These are phyloP conservation scores for Aspergillus sp. DNA, from an alignment of 2,329 filamentous ascomycete species.

Conservation along the genomic window DNA sequence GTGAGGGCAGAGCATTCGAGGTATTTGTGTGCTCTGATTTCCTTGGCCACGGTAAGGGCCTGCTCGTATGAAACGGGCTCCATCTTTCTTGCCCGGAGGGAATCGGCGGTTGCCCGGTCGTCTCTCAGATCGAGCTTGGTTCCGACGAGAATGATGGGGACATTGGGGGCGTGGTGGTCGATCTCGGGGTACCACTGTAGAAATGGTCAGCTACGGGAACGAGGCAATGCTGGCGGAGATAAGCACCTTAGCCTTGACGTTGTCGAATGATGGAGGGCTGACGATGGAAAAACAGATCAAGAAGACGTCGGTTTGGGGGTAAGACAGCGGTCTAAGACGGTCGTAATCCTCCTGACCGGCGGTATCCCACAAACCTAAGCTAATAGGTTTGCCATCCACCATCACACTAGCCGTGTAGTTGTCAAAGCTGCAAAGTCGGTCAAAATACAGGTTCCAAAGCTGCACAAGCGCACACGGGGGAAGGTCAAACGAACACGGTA, in stretches of 20 bases:
- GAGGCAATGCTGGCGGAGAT: slow-evolving; percentile 1
- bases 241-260: slow-evolving; percentile 93
- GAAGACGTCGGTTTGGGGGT: slow-evolving; percentile 97
- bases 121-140: slow-evolving; percentile 96
- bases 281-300: slow-evolving; percentile 98
- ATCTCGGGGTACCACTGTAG: slow-evolving; percentile 93
- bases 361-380: slow-evolving; percentile 95
- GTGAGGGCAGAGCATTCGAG: slow-evolving; percentile 96
- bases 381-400: slow-evolving; percentile 98
- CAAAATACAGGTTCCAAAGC: slow-evolving; percentile 10
- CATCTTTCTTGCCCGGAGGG: slow-evolving; percentile 87
- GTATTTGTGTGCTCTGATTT: slow-evolving; percentile 95
- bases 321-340: slow-evolving; percentile 86
- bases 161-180: slow-evolving; percentile 89
- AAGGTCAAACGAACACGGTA: slow-evolving; percentile 59
- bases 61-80: slow-evolving; percentile 94
- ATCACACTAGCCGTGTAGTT: slow-evolving; percentile 99
- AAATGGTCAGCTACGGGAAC: slow-evolving; percentile 7
- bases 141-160: slow-evolving; percentile 93
- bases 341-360: slow-evolving; percentile 99
- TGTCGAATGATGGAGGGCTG: slow-evolving; percentile 95
- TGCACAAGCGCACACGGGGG: slow-evolving; percentile 8
- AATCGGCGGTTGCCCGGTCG: slow-evolving; percentile 75
- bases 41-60: slow-evolving; percentile 81
- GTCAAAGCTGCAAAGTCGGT: slow-evolving; percentile 65